Evolutionary conservation across 768 basidiomycete genomes (phyloP).

Genomic region (Lenzites betulinus): DNA sequence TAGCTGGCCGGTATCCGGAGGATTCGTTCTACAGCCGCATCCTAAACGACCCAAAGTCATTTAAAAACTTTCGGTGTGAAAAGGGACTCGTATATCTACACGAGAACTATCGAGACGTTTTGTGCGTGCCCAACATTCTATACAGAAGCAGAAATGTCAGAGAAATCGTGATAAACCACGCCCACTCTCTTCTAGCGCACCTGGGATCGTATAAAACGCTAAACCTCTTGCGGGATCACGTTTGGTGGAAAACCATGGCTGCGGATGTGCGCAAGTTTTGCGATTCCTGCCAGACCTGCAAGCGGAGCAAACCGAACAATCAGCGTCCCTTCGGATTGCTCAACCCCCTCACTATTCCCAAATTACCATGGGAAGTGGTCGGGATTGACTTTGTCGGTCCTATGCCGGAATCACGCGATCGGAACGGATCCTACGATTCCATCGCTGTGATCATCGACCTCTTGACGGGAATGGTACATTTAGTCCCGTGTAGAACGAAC

Average conservation of each 20-base stretch:
- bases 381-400: slow-evolving; percentile 34
- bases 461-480: slow-evolving; percentile 26
- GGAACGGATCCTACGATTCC: slow-evolving; percentile 27
- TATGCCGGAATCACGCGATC: slow-evolving; percentile 26
- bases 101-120: background rate
- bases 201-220: slow-evolving; percentile 38
- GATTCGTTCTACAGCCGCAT: slow-evolving; percentile 36
- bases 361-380: slow-evolving; percentile 27
- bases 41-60: slow-evolving; percentile 24
- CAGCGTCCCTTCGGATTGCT: slow-evolving; percentile 27
- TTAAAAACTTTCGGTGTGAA: slow-evolving; percentile 29
- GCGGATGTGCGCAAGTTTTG: slow-evolving; percentile 32
- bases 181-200: slow-evolving; percentile 42
- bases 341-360: slow-evolving; percentile 23
- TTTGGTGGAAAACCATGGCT: slow-evolving; percentile 38
- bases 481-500: slow-evolving; percentile 31
- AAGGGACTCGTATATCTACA: slow-evolving; percentile 29
- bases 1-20: slow-evolving; percentile 27
- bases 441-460: too few species aligned
- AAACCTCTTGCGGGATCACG: slow-evolving; percentile 32
- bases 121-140: slow-evolving; percentile 31
- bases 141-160: slow-evolving; percentile 19
- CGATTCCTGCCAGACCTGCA: slow-evolving; percentile 18
- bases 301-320: slow-evolving; percentile 16
- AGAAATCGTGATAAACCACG: slow-evolving; percentile 38